Evolutionary conservation across 140 eudicot genomes (phyloP).

Genomic region (Oenanthe javanica): DNA sequence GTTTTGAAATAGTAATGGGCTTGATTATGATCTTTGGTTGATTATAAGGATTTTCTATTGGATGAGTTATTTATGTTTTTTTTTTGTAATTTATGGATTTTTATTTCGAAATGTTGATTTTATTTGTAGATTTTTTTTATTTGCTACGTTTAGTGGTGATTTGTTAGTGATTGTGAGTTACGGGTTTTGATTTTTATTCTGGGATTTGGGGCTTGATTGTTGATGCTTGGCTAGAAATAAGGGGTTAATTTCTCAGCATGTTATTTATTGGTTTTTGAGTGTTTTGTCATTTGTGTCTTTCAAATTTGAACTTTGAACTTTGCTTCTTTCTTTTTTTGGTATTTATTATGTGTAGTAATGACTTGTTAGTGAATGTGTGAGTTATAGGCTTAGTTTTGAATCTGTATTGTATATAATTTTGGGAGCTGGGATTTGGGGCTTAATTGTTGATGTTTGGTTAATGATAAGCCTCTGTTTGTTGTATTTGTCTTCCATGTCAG

Average conservation of each 20-base stretch:
- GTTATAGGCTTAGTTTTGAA: neutral
- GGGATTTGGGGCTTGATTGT: neutral
- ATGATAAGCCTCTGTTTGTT: neutral
- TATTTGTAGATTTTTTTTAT: neutral
- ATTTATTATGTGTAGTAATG: neutral
- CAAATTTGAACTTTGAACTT: neutral
- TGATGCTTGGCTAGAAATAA: neutral
- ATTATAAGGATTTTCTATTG: neutral
- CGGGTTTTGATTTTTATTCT: neutral
- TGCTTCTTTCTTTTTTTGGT: neutral
- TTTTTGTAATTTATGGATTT: neutral
- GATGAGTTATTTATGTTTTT: neutral
- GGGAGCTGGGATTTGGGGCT: neutral
- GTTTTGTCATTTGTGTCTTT: no score
- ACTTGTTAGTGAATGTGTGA: neutral
- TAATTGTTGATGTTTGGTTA: slow-evolving; percentile 5
- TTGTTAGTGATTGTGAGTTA: neutral
- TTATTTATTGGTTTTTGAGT: no score
- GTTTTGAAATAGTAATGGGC: neutral
- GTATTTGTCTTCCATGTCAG: neutral
- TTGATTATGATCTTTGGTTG: neutral
- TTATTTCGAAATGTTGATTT: neutral
- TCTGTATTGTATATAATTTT: neutral
- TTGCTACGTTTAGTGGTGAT: neutral
- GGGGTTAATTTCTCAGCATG: neutral